A percentile compares a stretch with the other conserved stretches of the same genome.
phyloP scores from a whole-genome alignment of 768 basidiomycete species.

The Guyanaporus albipodus region DNA sequence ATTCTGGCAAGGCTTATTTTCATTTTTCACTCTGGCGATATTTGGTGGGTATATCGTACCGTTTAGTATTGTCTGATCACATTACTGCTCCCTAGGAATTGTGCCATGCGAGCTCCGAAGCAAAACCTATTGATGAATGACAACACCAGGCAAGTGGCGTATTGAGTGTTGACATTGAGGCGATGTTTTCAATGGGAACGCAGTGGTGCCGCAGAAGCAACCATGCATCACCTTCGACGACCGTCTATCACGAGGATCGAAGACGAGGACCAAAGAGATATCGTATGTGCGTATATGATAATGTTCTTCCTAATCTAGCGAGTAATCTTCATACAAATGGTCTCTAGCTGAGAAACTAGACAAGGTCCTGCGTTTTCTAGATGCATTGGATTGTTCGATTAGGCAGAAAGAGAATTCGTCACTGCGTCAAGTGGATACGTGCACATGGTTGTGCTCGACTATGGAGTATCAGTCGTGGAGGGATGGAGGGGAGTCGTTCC shows the following conservation, averaged over 20 bases:
- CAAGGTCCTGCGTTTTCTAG: slow-evolving; percentile 5
- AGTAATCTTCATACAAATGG: neutral
- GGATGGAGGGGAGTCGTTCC: neutral
- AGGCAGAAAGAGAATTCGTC: slow-evolving; percentile 11
- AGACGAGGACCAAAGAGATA: neutral
- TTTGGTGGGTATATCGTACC: slow-evolving; percentile 4
- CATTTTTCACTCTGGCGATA: slow-evolving; percentile 10
- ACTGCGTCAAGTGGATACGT: slow-evolving; percentile 12
- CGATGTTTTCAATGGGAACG: too few species aligned
- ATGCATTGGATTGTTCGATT: slow-evolving; percentile 8
- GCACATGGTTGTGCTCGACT: slow-evolving; percentile 4
- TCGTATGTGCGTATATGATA: too few species aligned
- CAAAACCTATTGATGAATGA: too few species aligned
- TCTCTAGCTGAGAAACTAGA: slow-evolving; percentile 9
- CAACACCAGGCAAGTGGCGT: too few species aligned
- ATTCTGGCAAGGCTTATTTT: slow-evolving; percentile 1
- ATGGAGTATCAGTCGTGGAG: slow-evolving; percentile 7
- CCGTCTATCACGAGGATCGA: too few species aligned
- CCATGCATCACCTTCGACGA: too few species aligned
- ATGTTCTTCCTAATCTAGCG: too few species aligned
- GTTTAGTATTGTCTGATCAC: too few species aligned
- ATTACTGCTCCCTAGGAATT: too few species aligned
- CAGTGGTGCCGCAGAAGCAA: too few species aligned
- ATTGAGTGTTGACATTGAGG: too few species aligned
- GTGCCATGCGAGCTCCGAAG: too few species aligned